Evolutionary conservation across 169 alveolate species (phyloP).

Genomic region (Plasmodium vinckei): DNA sequence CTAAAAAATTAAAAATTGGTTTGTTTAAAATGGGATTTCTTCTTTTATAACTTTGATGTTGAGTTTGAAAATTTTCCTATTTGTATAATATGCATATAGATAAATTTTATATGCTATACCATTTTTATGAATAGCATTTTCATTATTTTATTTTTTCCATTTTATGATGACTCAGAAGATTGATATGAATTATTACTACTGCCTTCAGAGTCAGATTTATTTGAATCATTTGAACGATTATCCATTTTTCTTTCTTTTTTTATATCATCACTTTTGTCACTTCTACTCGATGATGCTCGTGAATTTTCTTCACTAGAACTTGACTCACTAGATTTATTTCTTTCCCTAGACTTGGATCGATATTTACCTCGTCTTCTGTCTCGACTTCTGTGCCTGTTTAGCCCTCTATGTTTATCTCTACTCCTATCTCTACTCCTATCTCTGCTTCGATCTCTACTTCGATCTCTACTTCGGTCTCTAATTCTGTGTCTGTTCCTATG

Average conservation of each 20-base stretch:
- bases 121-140: background rate
- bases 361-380: background rate
- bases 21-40: conserved; percentile 6
- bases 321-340: conserved; percentile 10
- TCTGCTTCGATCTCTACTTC: conserved; percentile 7
- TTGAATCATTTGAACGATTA: background rate
- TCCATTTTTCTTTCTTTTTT: background rate
- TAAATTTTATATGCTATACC: no score
- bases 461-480: background rate
- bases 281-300: conserved; percentile 6
- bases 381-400: background rate
- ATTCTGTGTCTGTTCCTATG: background rate
- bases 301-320: conserved; percentile 7
- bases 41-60: background rate
- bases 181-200: conserved; percentile 6
- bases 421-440: background rate
- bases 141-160: conserved; percentile 6
- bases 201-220: conserved; percentile 9
- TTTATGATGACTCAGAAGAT: conserved; percentile 10
- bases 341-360: background rate
- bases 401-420: background rate
- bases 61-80: conserved; percentile 9
- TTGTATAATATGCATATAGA: background rate
- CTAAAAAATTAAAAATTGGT: background rate
- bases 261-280: conserved; percentile 5